A percentile compares a stretch with the other conserved stretches of the same genome.
These are phyloP conservation scores for Byssothecium circinans DNA, from an alignment of 2,329 filamentous ascomycete species.

Conservation along the genomic window DNA sequence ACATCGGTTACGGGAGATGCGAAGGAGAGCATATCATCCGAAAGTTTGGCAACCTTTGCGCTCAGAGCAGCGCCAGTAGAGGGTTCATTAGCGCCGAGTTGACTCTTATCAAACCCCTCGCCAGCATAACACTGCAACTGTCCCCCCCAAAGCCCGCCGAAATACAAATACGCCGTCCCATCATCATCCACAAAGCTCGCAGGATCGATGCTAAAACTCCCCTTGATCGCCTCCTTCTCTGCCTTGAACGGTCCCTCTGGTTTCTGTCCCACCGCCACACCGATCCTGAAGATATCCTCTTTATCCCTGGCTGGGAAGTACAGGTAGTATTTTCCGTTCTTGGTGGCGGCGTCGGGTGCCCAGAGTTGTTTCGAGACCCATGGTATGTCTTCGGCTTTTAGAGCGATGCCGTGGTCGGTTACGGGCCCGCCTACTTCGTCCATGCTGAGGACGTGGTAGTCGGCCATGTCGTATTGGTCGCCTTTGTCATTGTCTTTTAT, in stretches of 20 bases:
- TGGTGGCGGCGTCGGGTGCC: constrained; percentile 74
- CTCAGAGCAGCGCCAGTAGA: constrained; percentile 56
- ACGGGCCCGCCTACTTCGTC: constrained; percentile 61
- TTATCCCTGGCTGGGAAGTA: constrained; percentile 77
- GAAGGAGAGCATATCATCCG: constrained; percentile 67
- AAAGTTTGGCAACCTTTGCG: constrained; percentile 67
- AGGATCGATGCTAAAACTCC: constrained; percentile 76
- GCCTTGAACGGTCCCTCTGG: constrained; percentile 72
- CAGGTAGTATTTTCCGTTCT: constrained; percentile 72
- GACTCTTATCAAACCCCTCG: constrained; percentile 57
- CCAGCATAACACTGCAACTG: constrained; percentile 75
- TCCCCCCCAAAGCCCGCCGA: constrained; percentile 79
- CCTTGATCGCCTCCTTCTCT: constrained; percentile 65
- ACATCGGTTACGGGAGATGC: constrained; percentile 60
- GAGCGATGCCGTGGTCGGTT: constrained; percentile 71
- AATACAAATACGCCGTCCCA: constrained; percentile 68
- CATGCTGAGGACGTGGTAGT: constrained; percentile 77
- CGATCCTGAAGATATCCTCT: constrained; percentile 71
- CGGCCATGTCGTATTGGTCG: constrained; percentile 81
- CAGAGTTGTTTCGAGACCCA: constrained; percentile 81
- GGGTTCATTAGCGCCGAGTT: constrained; percentile 29
- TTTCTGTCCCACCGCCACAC: constrained; percentile 65
- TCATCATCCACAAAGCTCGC: constrained; percentile 74
- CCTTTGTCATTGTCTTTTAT: constrained; percentile 81
- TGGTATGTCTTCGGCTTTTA: constrained; percentile 66